Base-by-base conservation (phyloP, 768 basidiomycete genomes). In the Tremella fuciformis region DNA sequence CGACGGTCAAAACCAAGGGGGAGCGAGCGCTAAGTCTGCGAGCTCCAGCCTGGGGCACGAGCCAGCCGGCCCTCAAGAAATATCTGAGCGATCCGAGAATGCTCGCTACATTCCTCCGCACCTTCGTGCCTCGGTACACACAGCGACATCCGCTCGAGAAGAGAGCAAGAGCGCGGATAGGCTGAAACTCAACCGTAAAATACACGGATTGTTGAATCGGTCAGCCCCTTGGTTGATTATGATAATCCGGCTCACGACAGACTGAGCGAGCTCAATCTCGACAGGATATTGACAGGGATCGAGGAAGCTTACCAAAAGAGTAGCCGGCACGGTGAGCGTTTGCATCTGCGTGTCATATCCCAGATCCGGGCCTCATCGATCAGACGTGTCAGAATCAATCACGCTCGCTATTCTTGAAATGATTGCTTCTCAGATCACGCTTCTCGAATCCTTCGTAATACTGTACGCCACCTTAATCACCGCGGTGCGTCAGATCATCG, bases 181-280 rank as follows among this genome's bases (percentile, higher is more conserved):
- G 50, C 61, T 80, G 13, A 88, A 87, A 75, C 80, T 96, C 37
- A 83, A 80, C 2, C 82, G 86, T 48, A 88, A 87, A 65, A 77
- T 90, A 25, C 92, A 96, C 78, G 93, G 91, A 71, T 77, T 91
- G 16, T 81, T 96, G 49, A 96, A 97, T 77, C 83, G 88, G 90
- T 89, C 66, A 46, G 80, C 34, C 38, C 13, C 1, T 7, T 19
- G n/a, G 19, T 13, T 11, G 22, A 11, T 26, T 8, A 18, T 62
- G 42, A 34, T 38, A 19, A 44, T 9, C 18, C 13, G 11, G 16
- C 53, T 55, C 53, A 56, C 9, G 63, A 40, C 63, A 92, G 91
- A 63, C 82, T 94, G 85, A 90, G 87, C 64, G 93, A 97, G 76
- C 88, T 87, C 72, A 96, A 93, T 62, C 86, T 94, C 56, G 80